Evolutionary conservation across 176 grass and related monocot genomes (phyloP).

Genomic region (Musa beccarii): DNA sequence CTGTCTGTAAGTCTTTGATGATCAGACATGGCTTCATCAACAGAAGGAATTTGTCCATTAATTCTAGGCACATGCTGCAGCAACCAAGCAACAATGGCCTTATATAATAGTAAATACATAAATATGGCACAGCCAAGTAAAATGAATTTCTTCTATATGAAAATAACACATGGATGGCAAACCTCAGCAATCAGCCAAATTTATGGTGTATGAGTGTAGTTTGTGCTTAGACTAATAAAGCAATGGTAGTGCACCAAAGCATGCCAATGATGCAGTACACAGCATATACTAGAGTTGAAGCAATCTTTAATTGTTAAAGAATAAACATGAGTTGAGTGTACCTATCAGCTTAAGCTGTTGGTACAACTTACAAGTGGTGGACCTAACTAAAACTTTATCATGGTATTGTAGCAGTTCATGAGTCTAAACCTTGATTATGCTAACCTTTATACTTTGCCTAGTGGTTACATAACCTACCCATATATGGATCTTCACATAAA

Average conservation of each 20-base stretch:
- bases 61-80: constrained; percentile 97
- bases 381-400: neutral
- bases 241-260: no score
- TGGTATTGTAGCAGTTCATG: neutral
- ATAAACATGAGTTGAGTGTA: no score
- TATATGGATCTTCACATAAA: neutral
- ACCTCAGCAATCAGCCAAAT: neutral
- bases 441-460: neutral
- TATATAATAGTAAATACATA: neutral
- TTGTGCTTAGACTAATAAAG: no score
- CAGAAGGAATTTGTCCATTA: constrained; percentile 91
- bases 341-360: neutral
- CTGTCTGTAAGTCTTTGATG: constrained; percentile 66
- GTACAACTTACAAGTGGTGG: neutral
- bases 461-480: neutral
- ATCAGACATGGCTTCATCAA: constrained; percentile 87
- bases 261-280: no score
- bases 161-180: neutral
- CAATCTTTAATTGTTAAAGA: no score
- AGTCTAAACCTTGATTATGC: neutral
- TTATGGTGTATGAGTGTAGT: no score
- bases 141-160: neutral
- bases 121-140: no score
- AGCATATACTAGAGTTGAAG: no score
- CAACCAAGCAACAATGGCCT: constrained; percentile 25